phyloP scores from a whole-genome alignment of 805 yeast species.

The Blastobotrys peoriensis region DNA sequence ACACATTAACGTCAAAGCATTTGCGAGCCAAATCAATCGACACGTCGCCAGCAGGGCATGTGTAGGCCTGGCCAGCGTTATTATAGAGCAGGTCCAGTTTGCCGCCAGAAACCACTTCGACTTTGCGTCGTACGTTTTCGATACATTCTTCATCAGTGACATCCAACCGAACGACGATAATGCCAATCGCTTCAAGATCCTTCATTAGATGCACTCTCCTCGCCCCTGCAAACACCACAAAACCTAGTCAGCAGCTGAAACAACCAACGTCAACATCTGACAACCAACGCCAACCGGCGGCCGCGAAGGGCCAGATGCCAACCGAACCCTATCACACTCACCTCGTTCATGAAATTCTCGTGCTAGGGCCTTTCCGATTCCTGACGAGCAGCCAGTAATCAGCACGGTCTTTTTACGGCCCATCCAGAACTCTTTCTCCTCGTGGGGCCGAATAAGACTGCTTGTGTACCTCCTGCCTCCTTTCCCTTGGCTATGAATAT shows the following conservation, averaged over 20 bases:
- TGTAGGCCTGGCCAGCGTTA: constrained; percentile 74
- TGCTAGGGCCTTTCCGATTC: constrained; percentile 15
- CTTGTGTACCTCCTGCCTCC: too few species aligned
- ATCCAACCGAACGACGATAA: constrained; percentile 48
- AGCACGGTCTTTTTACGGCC: constrained; percentile 6
- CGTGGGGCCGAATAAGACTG: too few species aligned
- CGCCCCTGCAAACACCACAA: constrained; percentile 62
- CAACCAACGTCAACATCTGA: not conserved
- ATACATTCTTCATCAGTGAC: constrained; percentile 46
- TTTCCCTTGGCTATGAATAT: too few species aligned
- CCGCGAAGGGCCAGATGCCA: not conserved
- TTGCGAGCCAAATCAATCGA: constrained; percentile 45
- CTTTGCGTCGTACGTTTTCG: constrained; percentile 34
- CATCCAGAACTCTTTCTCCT: too few species aligned
- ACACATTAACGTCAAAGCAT: constrained; percentile 60
- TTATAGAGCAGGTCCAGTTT: constrained; percentile 51
- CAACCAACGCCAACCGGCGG: not conserved
- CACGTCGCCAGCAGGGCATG: constrained; percentile 65
- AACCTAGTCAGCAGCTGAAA: not conserved
- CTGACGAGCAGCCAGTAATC: constrained; percentile 15
- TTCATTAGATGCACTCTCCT: constrained; percentile 59
- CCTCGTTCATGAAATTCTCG: constrained; percentile 7
- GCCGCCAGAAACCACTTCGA: constrained; percentile 37
- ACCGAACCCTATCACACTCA: not conserved
- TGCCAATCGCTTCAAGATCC: constrained; percentile 37